A percentile compares a stretch with the other conserved stretches of the same genome.
Evolutionary conservation across 805 yeast species (phyloP).

Genomic region (Yarrowia keelungensis): DNA sequence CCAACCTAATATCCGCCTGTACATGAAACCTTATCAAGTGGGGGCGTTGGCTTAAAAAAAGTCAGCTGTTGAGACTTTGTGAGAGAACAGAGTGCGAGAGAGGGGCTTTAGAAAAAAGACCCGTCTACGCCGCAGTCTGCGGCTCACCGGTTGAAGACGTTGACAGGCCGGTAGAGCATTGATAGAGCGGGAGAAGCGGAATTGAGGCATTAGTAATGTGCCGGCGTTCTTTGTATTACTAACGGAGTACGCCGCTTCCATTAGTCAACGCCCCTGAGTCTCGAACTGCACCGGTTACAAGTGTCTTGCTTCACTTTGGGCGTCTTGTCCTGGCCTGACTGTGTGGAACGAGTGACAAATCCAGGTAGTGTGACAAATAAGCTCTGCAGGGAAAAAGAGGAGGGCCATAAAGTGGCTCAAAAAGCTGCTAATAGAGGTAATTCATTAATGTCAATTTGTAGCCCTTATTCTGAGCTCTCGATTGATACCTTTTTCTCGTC

Average conservation of each 20-base stretch:
- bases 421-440: no score
- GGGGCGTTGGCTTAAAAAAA: slow-evolving; percentile 20
- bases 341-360: slow-evolving; percentile 17
- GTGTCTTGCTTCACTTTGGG: not conserved
- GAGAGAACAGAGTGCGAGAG: not conserved
- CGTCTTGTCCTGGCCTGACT: slow-evolving; percentile 5
- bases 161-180: not conserved
- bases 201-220: not conserved
- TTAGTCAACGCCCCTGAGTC: not conserved
- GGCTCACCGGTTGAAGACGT: slow-evolving; percentile 5
- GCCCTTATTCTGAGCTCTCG: not conserved
- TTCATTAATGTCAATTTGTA: not conserved
- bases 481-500: not conserved
- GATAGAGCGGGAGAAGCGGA: slow-evolving; percentile 11
- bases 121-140: slow-evolving; percentile 23
- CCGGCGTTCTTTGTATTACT: no score
- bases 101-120: not conserved
- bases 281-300: not conserved
- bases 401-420: no score
- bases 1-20: slow-evolving; percentile 6
- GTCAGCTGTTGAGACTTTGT: slow-evolving; percentile 28
- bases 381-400: no score
- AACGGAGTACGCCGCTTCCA: slow-evolving; percentile 9
- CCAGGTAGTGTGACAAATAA: slow-evolving; percentile 12
- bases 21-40: slow-evolving; percentile 23